Evolutionary conservation across 2,329 filamentous ascomycete species (phyloP).

Genomic region (Chaetomiaceae sp.): DNA sequence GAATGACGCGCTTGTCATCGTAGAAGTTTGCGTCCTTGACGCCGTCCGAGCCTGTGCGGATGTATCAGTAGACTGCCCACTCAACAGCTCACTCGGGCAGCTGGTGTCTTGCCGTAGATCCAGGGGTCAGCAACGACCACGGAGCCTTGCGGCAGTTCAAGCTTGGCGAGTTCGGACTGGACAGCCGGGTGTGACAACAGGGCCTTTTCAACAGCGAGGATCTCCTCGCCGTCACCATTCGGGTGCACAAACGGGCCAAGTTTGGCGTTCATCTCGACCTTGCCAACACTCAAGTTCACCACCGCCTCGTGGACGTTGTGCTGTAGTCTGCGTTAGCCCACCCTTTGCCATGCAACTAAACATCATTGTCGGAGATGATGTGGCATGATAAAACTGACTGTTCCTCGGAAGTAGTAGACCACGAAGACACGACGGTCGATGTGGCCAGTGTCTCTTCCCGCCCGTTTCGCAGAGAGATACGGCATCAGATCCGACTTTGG

Average conservation of each 20-base stretch:
- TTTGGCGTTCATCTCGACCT: constrained; percentile 51
- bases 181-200: constrained; percentile 51
- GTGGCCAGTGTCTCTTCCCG: constrained; percentile 32
- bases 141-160: constrained; percentile 54
- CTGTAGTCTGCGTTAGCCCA: constrained; percentile 28
- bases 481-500: constrained; percentile 45
- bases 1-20: constrained; percentile 44
- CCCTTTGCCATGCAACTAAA: no score
- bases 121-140: constrained; percentile 57
- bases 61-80: no score
- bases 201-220: constrained; percentile 50
- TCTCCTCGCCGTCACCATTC: constrained; percentile 54
- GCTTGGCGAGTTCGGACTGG: constrained; percentile 54
- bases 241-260: constrained; percentile 54
- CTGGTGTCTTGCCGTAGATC: constrained; percentile 54
- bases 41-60: constrained; percentile 41
- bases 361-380: no score
- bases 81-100: no score
- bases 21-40: constrained; percentile 40
- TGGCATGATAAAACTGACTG: constrained; percentile 37
- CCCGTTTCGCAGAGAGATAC: constrained; percentile 45
- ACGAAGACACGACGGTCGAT: constrained; percentile 48
- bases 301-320: constrained; percentile 57
- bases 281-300: constrained; percentile 44
- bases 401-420: constrained; percentile 54